Percentiles rank a stretch among this genome's conserved stretches.
These are phyloP conservation scores for Saprolegnia diclina DNA, from an alignment of 352 stramenopile genomes.

Conservation along the genomic window DNA sequence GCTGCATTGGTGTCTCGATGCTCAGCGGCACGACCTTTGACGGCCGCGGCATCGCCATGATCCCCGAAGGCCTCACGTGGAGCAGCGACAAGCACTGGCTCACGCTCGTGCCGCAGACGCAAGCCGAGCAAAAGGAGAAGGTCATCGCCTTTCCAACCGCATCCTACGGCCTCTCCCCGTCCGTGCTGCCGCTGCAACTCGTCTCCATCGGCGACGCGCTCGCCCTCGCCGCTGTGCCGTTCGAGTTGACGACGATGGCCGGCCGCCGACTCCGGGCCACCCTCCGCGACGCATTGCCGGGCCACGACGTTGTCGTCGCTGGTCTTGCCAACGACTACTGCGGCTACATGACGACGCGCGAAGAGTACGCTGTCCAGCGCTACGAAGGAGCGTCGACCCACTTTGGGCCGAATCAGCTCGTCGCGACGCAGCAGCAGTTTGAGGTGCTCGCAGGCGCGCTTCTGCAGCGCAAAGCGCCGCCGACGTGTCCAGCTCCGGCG, in stretches of 20 bases:
- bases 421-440: slow-evolving; percentile 74
- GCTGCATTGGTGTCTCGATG: slow-evolving; percentile 81
- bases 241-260: slow-evolving; percentile 83
- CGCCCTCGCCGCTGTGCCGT: slow-evolving; percentile 64
- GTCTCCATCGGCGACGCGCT: slow-evolving; percentile 53
- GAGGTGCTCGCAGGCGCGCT: slow-evolving; percentile 44
- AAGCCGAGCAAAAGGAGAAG: slow-evolving; percentile 72
- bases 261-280: slow-evolving; percentile 52
- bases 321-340: slow-evolving; percentile 79
- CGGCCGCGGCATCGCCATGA: slow-evolving; percentile 45
- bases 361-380: slow-evolving; percentile 80
- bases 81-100: slow-evolving; percentile 52
- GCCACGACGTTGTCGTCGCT: slow-evolving; percentile 45
- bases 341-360: slow-evolving; percentile 77
- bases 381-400: slow-evolving; percentile 88
- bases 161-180: slow-evolving; percentile 64
- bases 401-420: slow-evolving; percentile 81
- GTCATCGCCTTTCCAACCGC: slow-evolving; percentile 71
- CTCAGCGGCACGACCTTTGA: slow-evolving; percentile 75
- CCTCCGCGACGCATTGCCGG: slow-evolving; percentile 29
- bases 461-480: slow-evolving; percentile 27
- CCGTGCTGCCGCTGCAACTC: slow-evolving; percentile 64
- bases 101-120: slow-evolving; percentile 66
- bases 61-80: slow-evolving; percentile 70
- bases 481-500: slow-evolving; percentile 36